Evolutionary conservation across 345 rosid species (phyloP).

Genomic region (Murraya koenigii): DNA sequence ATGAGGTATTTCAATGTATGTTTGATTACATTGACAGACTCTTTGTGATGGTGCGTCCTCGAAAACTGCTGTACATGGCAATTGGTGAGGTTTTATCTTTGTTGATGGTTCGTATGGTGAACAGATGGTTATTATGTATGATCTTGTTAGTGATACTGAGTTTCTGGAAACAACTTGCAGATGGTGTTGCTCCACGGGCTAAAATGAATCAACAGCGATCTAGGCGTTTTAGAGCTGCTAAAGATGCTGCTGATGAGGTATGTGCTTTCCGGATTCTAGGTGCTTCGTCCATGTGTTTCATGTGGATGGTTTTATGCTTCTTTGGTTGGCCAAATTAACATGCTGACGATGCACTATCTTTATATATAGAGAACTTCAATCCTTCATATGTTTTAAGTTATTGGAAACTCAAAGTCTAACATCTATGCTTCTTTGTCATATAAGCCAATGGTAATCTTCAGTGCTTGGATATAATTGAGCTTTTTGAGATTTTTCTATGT

Average conservation of each 20-base stretch:
- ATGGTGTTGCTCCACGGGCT: constrained; percentile 98
- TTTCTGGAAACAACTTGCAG: constrained; percentile 35
- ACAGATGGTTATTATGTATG: not conserved
- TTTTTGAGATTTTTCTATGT: not conserved
- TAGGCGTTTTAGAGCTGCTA: constrained; percentile 90
- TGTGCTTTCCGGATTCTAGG: constrained; percentile 25
- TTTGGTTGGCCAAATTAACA: not conserved
- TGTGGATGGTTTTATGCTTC: not conserved
- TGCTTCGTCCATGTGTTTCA: constrained; percentile 3
- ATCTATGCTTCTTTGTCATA: not conserved
- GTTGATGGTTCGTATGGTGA: not conserved
- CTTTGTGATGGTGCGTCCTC: constrained; percentile 90
- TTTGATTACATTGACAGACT: constrained; percentile 90
- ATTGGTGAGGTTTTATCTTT: constrained; percentile 52
- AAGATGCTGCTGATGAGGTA: constrained; percentile 89
- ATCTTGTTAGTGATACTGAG: constrained; percentile 13
- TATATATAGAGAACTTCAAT: too few relatives aligned
- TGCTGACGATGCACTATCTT: not conserved
- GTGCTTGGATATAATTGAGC: not conserved
- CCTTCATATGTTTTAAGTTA: not conserved
- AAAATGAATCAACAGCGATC: constrained; percentile 98
- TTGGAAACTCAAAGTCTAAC: not conserved
- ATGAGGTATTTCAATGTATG: constrained; percentile 80
- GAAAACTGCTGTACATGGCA: constrained; percentile 84
- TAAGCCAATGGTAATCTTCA: not conserved